Conservation (phyloP, 1,284 basidiomycete genomes). For the Cutaneotrichosporon sp. region DNA sequence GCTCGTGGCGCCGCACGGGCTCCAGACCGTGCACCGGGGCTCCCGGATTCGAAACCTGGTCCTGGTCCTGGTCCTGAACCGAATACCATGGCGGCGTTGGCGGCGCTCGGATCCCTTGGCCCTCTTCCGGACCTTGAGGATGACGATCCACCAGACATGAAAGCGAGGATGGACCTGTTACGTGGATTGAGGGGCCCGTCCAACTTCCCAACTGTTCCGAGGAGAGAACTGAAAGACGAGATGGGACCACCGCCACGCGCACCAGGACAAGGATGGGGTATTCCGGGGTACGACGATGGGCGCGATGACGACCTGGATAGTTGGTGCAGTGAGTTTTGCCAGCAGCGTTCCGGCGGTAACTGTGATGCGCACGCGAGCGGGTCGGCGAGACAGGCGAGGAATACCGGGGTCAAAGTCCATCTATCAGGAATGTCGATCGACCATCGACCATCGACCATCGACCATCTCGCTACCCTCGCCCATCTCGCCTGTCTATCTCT, state of each 20-base stretch:
- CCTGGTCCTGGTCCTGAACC: neutral
- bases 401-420: neutral
- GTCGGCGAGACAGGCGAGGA: neutral
- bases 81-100: neutral
- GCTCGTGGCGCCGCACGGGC: neutral
- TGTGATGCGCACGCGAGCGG: too few species aligned
- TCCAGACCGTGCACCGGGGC: neutral
- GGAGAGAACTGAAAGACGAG: conserved; percentile 14
- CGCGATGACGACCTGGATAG: conserved; percentile 45
- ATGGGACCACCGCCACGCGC: conserved; percentile 22
- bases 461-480: neutral
- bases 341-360: too few species aligned
- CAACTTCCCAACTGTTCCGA: conserved; percentile 24
- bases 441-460: too few species aligned
- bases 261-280: conserved; percentile 31
- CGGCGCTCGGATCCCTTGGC: neutral
- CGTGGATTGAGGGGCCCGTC: conserved; percentile 33
- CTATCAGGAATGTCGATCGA: neutral
- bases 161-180: conserved; percentile 31
- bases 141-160: conserved; percentile 27
- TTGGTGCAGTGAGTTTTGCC: conserved; percentile 47
- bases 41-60: neutral
- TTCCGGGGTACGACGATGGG: conserved; percentile 41
- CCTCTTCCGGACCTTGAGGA: conserved; percentile 10
- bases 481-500: neutral